A percentile compares a stretch with the other conserved stretches of the same genome.
phyloP scores from a whole-genome alignment of 164 flowering plant species.

The Tinospora cordifolia region DNA sequence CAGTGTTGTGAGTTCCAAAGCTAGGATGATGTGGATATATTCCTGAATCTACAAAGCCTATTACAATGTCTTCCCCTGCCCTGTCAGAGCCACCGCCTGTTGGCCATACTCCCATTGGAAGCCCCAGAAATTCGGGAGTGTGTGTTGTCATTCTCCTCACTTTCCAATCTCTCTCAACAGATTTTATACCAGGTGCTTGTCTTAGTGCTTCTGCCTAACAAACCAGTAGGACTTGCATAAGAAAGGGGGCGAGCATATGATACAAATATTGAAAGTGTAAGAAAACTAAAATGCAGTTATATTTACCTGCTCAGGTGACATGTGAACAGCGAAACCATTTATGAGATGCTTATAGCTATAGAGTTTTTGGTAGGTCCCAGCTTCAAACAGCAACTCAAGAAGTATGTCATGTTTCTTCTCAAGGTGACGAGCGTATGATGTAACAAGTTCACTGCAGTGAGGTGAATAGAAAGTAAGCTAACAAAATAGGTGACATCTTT shows the following conservation, averaged over 20 bases:
- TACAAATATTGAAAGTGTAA: neutral
- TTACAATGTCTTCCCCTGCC: slow-evolving; percentile 94
- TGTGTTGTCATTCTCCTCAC: slow-evolving; percentile 86
- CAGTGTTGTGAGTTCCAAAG: slow-evolving; percentile 54
- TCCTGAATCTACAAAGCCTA: slow-evolving; percentile 95
- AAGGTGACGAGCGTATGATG: slow-evolving; percentile 70
- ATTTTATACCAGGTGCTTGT: slow-evolving; percentile 70
- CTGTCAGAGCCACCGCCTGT: slow-evolving; percentile 90
- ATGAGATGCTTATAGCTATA: slow-evolving; percentile 93
- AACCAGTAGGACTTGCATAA: slow-evolving; percentile 13
- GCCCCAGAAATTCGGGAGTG: slow-evolving; percentile 96
- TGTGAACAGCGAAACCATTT: slow-evolving; percentile 86
- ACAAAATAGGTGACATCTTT: neutral
- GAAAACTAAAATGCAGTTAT: slow-evolving; percentile 1
- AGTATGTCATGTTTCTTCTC: slow-evolving; percentile 89
- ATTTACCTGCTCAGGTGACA: slow-evolving; percentile 83
- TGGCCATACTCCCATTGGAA: slow-evolving; percentile 99
- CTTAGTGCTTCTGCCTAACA: slow-evolving; percentile 83
- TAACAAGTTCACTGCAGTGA: slow-evolving; percentile 61
- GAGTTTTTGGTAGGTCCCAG: slow-evolving; percentile 70
- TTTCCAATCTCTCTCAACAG: slow-evolving; percentile 93
- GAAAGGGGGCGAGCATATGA: slow-evolving; percentile 4
- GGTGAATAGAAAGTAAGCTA: neutral
- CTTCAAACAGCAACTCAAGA: slow-evolving; percentile 69
- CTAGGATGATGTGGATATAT: slow-evolving; percentile 90